These are phyloP conservation scores for Eragrostis curvula DNA, from an alignment of 176 grass and related monocot genomes.

Conservation along the genomic window DNA sequence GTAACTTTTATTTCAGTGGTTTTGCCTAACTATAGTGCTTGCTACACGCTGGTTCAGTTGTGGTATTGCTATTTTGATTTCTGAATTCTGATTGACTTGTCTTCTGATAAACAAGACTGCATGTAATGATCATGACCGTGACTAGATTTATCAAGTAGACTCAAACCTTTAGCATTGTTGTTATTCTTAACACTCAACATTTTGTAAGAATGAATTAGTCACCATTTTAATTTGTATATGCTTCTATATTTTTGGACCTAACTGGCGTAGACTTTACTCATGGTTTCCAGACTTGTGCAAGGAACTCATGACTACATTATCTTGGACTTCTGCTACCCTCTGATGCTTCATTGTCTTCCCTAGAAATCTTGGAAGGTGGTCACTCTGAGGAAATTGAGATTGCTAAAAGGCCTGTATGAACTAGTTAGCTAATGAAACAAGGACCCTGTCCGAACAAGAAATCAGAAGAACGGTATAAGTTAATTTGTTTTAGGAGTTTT, in stretches of 20 bases:
- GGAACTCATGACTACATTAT: not conserved
- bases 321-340: not conserved
- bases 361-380: not conserved
- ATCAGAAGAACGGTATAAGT: not conserved
- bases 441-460: not conserved
- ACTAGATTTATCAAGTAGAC: not conserved
- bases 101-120: constrained; percentile 3
- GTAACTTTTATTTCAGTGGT: constrained; percentile 26
- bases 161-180: not conserved
- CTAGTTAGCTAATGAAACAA: constrained; percentile 3
- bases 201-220: not conserved
- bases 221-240: not conserved
- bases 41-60: constrained; percentile 1
- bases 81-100: not conserved
- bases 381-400: not conserved
- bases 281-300: not conserved
- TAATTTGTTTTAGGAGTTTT: not conserved
- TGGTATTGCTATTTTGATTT: not conserved
- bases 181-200: not conserved
- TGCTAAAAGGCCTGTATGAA: not conserved
- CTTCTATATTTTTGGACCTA: not conserved
- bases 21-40: constrained; percentile 9
- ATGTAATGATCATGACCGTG: not conserved
- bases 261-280: not conserved
- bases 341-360: not conserved